Evolutionary conservation across 257 asterid species (phyloP).

Genomic region (Nicotiana undulata): DNA sequence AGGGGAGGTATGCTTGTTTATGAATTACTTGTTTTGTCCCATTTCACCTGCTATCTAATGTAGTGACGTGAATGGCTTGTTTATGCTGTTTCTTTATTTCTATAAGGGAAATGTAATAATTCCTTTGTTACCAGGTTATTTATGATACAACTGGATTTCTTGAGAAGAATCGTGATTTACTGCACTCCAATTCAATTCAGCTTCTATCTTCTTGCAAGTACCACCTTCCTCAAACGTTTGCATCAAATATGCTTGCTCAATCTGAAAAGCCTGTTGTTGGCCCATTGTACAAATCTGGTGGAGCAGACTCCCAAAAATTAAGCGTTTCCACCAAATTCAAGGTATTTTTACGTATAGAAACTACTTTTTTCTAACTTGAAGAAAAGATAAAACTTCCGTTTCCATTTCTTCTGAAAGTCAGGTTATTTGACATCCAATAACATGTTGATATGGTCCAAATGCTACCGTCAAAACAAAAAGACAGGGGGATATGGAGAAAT

Average conservation of each 20-base stretch:
- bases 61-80: neutral
- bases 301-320: conserved; percentile 92
- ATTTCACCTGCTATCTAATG: neutral
- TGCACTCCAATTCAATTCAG: conserved; percentile 80
- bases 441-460: neutral
- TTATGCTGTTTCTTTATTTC: neutral
- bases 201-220: conserved; percentile 85
- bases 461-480: neutral
- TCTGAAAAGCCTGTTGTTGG: conserved; percentile 87
- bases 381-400: neutral
- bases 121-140: conserved; percentile 52
- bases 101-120: neutral
- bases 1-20: conserved; percentile 66
- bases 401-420: neutral
- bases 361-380: neutral
- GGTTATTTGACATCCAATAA: neutral
- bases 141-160: conserved; percentile 89
- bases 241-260: conserved; percentile 75
- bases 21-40: conserved; percentile 4
- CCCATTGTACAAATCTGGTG: conserved; percentile 82
- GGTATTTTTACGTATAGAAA: conserved; percentile 31
- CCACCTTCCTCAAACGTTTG: conserved; percentile 88
- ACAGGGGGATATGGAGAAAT: neutral
- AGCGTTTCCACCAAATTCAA: conserved; percentile 92
- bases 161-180: conserved; percentile 93